Conservation (phyloP, 2,329 filamentous ascomycete genomes). For the Epichloe sylvatica region DNA sequence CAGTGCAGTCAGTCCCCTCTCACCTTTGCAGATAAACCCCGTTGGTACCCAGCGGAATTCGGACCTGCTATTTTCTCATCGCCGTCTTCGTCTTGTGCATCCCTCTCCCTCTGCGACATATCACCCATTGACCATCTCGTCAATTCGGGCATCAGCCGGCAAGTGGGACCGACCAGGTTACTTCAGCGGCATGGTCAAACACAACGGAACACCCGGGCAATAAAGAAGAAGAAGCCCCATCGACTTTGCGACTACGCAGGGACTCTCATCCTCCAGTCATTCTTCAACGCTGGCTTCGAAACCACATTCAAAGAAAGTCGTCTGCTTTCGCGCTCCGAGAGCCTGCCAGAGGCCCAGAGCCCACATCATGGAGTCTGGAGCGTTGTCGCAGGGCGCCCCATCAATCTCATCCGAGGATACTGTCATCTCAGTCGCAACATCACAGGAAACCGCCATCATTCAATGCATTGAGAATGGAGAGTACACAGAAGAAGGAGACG, state of each 20-base stretch:
- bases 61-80: not conserved
- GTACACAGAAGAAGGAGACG: conserved; percentile 9
- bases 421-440: conserved; percentile 18
- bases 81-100: not conserved
- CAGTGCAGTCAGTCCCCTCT: too few species aligned
- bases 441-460: conserved; percentile 17
- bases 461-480: conserved; percentile 22
- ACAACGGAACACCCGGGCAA: not conserved
- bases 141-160: not conserved
- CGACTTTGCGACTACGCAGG: not conserved
- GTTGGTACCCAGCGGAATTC: not conserved
- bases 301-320: too few species aligned
- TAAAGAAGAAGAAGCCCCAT: not conserved
- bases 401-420: conserved; percentile 3
- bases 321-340: too few species aligned
- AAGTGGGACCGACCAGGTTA: not conserved
- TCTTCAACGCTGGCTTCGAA: too few species aligned
- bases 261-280: too few species aligned
- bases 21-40: too few species aligned
- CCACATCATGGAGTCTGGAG: not conserved
- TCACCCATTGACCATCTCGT: not conserved
- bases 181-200: not conserved
- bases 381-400: not conserved
- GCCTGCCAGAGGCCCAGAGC: not conserved
- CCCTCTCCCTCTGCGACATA: not conserved